These are phyloP conservation scores for Daldinia bambusicola DNA, from an alignment of 495 filamentous ascomycete genomes.

Conservation along the genomic window DNA sequence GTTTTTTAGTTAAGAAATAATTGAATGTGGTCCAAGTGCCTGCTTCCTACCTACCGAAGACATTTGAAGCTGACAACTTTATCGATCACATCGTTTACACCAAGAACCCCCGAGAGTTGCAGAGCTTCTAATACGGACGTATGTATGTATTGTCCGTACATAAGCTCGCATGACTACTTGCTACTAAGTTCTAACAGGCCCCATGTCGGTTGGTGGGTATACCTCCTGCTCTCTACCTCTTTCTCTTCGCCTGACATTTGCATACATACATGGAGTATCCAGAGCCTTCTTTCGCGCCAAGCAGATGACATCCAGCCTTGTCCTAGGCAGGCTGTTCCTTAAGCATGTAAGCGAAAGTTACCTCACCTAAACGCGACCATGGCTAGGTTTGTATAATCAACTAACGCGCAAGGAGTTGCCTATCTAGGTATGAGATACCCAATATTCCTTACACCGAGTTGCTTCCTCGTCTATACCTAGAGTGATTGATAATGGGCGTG, in stretches of 20 bases:
- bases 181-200: neutral
- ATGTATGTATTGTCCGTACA: neutral
- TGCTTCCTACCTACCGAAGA: neutral
- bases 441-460: neutral
- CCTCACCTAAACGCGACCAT: neutral
- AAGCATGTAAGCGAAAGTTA: constrained; percentile 5
- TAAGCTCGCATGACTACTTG: neutral
- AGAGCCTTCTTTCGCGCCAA: neutral
- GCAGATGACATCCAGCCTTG: neutral
- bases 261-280: neutral
- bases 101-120: neutral
- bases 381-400: neutral
- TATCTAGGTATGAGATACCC: neutral
- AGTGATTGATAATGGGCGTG: neutral
- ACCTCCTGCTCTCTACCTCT: neutral
- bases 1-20: neutral
- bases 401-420: too few species aligned
- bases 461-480: neutral
- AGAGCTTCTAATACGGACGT: neutral
- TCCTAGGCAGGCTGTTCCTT: neutral
- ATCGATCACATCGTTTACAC: neutral
- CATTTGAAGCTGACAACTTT: neutral
- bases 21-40: neutral
- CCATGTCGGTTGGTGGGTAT: neutral
- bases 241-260: neutral